Evolutionary conservation across 2,329 filamentous ascomycete species (phyloP), one percentile per base, ranked within the genome.

Genomic region (Botrytis elliptica): DNA sequence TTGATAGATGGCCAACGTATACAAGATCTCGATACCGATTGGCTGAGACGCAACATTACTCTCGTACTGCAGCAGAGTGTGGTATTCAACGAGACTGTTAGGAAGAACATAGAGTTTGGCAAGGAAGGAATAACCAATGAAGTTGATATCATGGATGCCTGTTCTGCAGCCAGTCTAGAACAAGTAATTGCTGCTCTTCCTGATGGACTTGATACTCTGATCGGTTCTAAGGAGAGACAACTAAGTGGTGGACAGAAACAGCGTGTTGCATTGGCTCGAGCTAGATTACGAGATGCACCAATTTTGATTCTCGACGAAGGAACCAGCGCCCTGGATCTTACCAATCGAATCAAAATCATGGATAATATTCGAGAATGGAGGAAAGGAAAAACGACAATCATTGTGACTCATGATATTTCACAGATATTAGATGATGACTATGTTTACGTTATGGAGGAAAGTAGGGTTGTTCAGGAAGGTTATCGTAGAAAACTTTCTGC

Each of bases 171-270:
- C 0, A 85, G 92, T 62, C 85, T 98, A 0, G 87, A 92, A 72
- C 86, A 89, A 1, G 92, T 91, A 0, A 85, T 98, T 18, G 81
- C 85, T 0, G 84, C 85, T 38, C 86, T 98, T 68, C 92, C 93
- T 0, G 78, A 90, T 1, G 93, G 93, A 0, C 82, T 95, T 0
- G 85, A 94, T 29, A 97, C 95, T 0, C 79, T 87, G 3, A 86
- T 97, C 10, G 93, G 93, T 0, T 82, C 86, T 0, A 89, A 89
- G n/a, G 93, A 92, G 0, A 88, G 88, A 49, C 86, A 88, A 4
- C 84, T 98, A 59, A 97, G 94, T 76, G 95, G 94, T 14, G 95
- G 95, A 0, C 94, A 98, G 82, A 91, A 87, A 74, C 95, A 98
- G 81, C 87, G 93, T 70, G 85, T 98, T 66, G 92, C 93, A 0